Evolutionary conservation across 2,329 filamentous ascomycete species (phyloP), one percentile per base, ranked within the genome.

Genomic region (Pseudogymnoascus sp.): DNA sequence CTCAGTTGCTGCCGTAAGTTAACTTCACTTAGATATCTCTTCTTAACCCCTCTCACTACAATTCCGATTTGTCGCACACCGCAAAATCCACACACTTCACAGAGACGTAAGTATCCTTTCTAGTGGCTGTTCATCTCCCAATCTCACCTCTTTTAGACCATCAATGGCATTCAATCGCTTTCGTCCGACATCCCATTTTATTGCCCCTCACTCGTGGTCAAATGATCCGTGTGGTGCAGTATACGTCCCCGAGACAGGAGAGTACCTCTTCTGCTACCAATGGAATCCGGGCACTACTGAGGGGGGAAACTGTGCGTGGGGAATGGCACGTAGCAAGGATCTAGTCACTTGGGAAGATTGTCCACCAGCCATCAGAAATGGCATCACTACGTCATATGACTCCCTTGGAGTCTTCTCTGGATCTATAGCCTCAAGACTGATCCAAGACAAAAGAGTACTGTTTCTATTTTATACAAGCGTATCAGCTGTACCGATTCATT

Each of bases 401-500:
- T 41, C 64, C 2, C 25, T 64, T 28, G 68, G 68, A 8, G 65
- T 69, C 2, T 68, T 68, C 60, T 66, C 67, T 2, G 67, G 68
- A 4, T 69, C 64, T 11, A 66, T 68, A 9, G 60, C 63, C 7
- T 66, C 66, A 6, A 63, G 49, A 28, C 18, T 66, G n/a, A 25
- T 68, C 14, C 61, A 67, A 21, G 66, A 62, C 16, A 63, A 65
- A 21, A 21, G 40, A 43, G 63, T 65, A 1, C 37, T 68, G 2
- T 67, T 63, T 59, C 59, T 68, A 2, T 68, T 69, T 33, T 69
- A 69, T 37, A 68, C 68, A 4, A 67, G 64, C 58, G 60, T 68
- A 12, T 65, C 66, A 3, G 63, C 59, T 16, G 3, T 68, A 23
- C 68, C 67, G 2, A 68, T 69, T 28, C 67, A 69, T 58, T 68